These are phyloP conservation scores for Cladosporium sp. DNA, from an alignment of 2,329 filamentous ascomycete species.

Conservation along the genomic window DNA sequence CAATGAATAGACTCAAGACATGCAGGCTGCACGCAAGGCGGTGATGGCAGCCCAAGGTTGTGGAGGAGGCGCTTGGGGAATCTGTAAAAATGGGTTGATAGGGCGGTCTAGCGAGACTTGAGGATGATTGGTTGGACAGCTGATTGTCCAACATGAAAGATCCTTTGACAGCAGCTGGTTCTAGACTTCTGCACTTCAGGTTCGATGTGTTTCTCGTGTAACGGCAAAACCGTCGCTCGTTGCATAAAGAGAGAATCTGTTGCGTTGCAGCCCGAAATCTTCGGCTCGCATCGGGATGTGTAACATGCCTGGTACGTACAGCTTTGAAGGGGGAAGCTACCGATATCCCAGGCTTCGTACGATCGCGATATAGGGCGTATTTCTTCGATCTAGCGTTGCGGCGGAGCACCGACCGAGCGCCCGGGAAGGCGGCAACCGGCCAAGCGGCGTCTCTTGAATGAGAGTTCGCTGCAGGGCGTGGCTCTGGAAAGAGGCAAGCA, in stretches of 20 bases:
- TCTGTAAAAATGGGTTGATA: neutral
- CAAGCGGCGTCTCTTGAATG: neutral
- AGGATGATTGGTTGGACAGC: too few species aligned
- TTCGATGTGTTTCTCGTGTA: neutral
- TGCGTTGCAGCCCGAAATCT: neutral
- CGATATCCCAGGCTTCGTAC: neutral
- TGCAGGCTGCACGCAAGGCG: neutral
- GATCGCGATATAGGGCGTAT: neutral
- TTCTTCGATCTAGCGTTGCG: neutral
- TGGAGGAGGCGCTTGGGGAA: neutral
- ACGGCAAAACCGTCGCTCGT: neutral
- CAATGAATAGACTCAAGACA: too few species aligned
- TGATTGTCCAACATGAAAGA: too few species aligned
- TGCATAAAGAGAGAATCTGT: neutral
- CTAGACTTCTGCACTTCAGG: neutral
- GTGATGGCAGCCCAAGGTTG: neutral
- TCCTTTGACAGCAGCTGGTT: neutral
- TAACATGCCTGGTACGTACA: neutral
- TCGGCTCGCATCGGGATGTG: neutral
- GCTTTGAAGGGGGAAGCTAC: neutral
- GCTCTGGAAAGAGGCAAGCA: neutral
- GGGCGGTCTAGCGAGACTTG: neutral
- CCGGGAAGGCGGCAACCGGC: neutral
- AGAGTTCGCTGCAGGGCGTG: neutral
- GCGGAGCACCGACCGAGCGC: slow-evolving; percentile 1